Evolutionary conservation across 768 basidiomycete species (phyloP).

Genomic region (Pholiota molesta): DNA sequence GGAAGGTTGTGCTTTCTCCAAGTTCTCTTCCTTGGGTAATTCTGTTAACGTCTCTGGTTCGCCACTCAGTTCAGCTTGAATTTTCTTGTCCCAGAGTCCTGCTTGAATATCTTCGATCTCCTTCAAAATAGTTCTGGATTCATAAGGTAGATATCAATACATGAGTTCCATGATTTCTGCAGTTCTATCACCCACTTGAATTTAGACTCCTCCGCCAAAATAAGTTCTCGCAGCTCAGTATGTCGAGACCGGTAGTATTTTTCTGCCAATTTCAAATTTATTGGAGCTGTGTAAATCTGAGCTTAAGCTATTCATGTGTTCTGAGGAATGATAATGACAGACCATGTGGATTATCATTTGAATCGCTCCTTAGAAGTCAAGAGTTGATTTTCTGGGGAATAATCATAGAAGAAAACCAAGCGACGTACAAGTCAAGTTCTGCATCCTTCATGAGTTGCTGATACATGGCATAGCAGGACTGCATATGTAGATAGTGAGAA

Average conservation of each 20-base stretch:
- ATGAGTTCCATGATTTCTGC: conserved; percentile 19
- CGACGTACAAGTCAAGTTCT: conserved; percentile 60
- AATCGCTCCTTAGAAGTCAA: conserved; percentile 43
- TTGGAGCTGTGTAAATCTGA: conserved; percentile 48
- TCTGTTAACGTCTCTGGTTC: neutral
- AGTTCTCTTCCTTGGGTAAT: neutral
- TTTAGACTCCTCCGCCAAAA: conserved; percentile 70
- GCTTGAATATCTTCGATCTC: conserved; percentile 81
- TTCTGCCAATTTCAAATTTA: conserved; percentile 73
- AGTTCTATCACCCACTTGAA: conserved; percentile 61
- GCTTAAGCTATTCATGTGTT: neutral
- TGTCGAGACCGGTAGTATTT: conserved; percentile 73
- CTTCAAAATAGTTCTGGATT: conserved; percentile 56
- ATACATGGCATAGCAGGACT: conserved; percentile 76
- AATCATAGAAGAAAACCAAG: conserved; percentile 8
- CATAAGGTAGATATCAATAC: neutral
- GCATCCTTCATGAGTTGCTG: conserved; percentile 69
- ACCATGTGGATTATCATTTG: conserved; percentile 58
- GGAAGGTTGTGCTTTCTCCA: conserved; percentile 12
- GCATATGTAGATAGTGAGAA: conserved; percentile 12
- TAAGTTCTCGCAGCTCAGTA: conserved; percentile 70
- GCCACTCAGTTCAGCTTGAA: conserved; percentile 36
- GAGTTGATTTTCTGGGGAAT: neutral
- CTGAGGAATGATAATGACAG: conserved; percentile 16
- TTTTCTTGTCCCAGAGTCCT: conserved; percentile 63